These are phyloP conservation scores for Staphylotrichum tortipilum DNA, from an alignment of 495 filamentous ascomycete genomes.

Conservation along the genomic window DNA sequence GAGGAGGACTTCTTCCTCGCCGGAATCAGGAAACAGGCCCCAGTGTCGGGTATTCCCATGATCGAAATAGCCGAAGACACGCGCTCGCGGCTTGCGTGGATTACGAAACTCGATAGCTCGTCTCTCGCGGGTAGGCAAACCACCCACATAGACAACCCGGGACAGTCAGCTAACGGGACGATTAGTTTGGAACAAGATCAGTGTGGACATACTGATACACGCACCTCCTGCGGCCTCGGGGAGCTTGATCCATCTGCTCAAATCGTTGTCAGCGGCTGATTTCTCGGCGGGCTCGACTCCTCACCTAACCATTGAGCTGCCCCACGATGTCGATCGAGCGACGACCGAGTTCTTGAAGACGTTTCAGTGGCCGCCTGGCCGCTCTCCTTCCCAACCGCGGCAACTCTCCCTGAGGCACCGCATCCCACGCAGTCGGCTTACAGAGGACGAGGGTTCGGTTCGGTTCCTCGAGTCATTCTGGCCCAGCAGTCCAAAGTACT, in stretches of 20 bases:
- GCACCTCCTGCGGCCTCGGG: conserved; percentile 59
- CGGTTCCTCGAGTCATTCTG: conserved; percentile 76
- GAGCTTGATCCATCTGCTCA: conserved; percentile 61
- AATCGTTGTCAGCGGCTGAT: conserved; percentile 63
- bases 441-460: conserved; percentile 55
- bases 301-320: conserved; percentile 72
- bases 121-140: conserved; percentile 52
- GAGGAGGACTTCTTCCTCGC: conserved; percentile 49
- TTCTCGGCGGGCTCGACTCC: conserved; percentile 57
- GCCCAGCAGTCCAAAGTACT: conserved; percentile 49
- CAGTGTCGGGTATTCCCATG: conserved; percentile 38
- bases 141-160: neutral
- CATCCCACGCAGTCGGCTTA: conserved; percentile 46
- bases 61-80: conserved; percentile 59
- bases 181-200: conserved; percentile 64
- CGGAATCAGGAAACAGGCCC: conserved; percentile 40
- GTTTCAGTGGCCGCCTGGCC: conserved; percentile 55
- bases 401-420: conserved; percentile 64
- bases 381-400: conserved; percentile 29
- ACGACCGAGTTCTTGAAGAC: conserved; percentile 51
- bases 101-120: conserved; percentile 62
- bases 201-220: conserved; percentile 69
- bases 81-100: conserved; percentile 59
- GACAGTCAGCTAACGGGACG: conserved; percentile 10
- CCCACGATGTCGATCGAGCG: conserved; percentile 51